phyloP scores from a whole-genome alignment of 148 eudicot species.

The Heliosperma pusillum region DNA sequence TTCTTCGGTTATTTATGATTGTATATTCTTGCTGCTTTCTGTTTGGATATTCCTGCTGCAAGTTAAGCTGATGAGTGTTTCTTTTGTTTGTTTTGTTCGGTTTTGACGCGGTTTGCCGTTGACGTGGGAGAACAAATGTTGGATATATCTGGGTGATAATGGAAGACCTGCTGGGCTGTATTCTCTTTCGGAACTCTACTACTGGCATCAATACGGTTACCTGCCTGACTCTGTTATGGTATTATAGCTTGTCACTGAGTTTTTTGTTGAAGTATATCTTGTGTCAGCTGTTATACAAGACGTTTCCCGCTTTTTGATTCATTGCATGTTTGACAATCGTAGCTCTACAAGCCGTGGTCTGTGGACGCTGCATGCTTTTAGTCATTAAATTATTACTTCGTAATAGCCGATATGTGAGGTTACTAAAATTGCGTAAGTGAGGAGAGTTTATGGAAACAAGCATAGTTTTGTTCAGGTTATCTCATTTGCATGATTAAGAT shows the following conservation, averaged over 20 bases:
- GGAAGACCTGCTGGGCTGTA: slow-evolving; percentile 73
- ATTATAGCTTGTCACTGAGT: slow-evolving; percentile 16
- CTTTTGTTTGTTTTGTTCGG: background rate
- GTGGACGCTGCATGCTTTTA: background rate
- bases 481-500: background rate
- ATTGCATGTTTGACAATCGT: background rate
- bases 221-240: slow-evolving; percentile 62
- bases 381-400: background rate
- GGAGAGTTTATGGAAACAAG: background rate
- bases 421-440: background rate
- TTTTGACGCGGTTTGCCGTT: slow-evolving; percentile 14
- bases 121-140: slow-evolving; percentile 61
- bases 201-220: slow-evolving; percentile 77
- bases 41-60: slow-evolving; percentile 4
- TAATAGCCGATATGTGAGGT: background rate
- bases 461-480: background rate
- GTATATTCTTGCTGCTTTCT: slow-evolving; percentile 1
- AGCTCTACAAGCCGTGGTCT: background rate
- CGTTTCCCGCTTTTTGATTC: background rate
- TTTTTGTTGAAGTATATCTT: background rate
- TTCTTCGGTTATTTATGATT: background rate
- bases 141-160: slow-evolving; percentile 60
- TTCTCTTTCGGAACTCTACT: slow-evolving; percentile 75
- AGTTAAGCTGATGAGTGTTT: background rate
- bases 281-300: background rate